Percentiles rank a stretch among this genome's conserved stretches.
phyloP scores from a whole-genome alignment of 768 basidiomycete genomes.

The Russula compacta region DNA sequence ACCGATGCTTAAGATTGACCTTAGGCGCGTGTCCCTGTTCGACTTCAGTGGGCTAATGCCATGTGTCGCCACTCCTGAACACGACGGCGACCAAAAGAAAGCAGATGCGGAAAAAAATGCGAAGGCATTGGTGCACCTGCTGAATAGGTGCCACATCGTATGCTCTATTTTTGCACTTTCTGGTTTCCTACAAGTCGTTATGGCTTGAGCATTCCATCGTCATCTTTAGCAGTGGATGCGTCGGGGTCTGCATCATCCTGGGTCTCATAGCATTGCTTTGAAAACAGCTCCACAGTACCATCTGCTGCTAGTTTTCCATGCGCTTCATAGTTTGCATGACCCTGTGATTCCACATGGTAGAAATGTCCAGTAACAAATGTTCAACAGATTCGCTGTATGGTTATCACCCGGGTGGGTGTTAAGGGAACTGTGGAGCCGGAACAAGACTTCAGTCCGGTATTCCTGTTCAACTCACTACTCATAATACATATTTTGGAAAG shows the following conservation, averaged over 20 bases:
- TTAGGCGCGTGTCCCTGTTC: constrained; percentile 3
- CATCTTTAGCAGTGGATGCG: constrained; percentile 16
- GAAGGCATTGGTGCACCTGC: constrained; percentile 8
- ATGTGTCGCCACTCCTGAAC: neutral
- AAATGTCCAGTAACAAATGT: neutral
- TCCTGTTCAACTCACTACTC: neutral
- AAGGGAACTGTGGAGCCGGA: neutral
- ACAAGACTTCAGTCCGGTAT: neutral
- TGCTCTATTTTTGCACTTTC: constrained; percentile 9
- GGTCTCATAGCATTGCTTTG: constrained; percentile 9
- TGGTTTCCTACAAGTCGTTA: constrained; percentile 13
- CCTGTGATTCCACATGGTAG: neutral
- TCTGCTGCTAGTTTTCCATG: neutral
- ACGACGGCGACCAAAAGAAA: neutral
- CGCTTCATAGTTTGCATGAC: neutral
- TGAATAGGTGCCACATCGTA: constrained; percentile 12
- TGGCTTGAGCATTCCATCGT: constrained; percentile 10
- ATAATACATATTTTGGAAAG: too few species aligned
- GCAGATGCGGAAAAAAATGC: constrained; percentile 9
- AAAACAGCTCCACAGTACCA: neutral
- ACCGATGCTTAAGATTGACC: constrained; percentile 11
- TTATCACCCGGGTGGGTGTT: neutral
- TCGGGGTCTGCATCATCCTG: constrained; percentile 5
- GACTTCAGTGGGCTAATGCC: neutral
- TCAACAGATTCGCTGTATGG: neutral